Conservation (phyloP, 441 rosid genomes). For the Codiaeum variegatum region DNA sequence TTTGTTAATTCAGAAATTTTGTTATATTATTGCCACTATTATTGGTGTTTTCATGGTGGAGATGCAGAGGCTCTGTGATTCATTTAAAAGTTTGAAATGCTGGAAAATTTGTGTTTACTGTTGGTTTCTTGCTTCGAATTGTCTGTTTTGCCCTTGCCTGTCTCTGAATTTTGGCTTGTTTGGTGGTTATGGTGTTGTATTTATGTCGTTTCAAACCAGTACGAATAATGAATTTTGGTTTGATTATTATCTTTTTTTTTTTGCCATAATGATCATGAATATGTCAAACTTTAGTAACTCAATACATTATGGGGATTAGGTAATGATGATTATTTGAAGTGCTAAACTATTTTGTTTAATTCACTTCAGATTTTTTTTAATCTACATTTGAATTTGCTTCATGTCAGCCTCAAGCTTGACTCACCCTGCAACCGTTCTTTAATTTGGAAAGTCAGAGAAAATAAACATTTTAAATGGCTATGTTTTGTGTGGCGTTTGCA, state of each 20-base stretch:
- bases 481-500: neutral
- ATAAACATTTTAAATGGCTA: neutral
- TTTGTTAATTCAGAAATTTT: neutral
- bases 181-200: neutral
- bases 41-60: neutral
- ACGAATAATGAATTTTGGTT: too few species aligned
- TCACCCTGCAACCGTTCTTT: neutral
- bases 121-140: constrained; percentile 20
- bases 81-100: neutral
- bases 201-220: neutral
- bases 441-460: neutral
- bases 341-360: neutral
- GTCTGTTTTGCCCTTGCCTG: constrained; percentile 18
- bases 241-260: too few species aligned
- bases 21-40: neutral
- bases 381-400: constrained; percentile 5
- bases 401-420: neutral
- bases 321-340: neutral
- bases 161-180: neutral
- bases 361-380: neutral
- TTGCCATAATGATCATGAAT: too few species aligned
- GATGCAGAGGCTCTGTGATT: neutral
- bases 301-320: neutral
- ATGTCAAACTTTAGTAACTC: neutral
- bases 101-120: neutral